Evolutionary conservation across 257 asterid genomes (phyloP).

Genomic region (Handroanthus guayacan): DNA sequence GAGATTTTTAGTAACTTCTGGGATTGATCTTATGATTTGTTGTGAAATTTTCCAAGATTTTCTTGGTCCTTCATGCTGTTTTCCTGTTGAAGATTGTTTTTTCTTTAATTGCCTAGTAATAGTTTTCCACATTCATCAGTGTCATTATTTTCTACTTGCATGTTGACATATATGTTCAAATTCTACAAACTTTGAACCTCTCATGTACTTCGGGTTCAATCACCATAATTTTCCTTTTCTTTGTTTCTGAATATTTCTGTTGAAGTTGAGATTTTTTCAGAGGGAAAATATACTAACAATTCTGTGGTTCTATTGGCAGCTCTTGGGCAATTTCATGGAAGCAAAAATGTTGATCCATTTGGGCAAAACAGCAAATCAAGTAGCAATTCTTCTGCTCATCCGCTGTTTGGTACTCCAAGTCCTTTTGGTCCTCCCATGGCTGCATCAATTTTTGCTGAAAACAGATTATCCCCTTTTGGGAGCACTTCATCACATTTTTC

Average conservation of each 20-base stretch:
- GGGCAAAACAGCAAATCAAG: neutral
- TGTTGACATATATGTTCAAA: neutral
- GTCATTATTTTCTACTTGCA: neutral
- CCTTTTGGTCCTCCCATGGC: conserved; percentile 7
- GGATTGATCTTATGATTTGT: neutral
- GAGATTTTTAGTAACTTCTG: neutral
- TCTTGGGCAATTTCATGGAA: conserved; percentile 6
- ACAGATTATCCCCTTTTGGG: neutral
- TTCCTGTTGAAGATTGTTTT: neutral
- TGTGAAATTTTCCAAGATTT: neutral
- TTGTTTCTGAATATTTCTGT: neutral
- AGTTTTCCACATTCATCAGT: too few relatives aligned
- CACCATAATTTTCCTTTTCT: neutral
- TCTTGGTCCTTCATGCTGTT: neutral
- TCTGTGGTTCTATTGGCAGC: conserved; percentile 29
- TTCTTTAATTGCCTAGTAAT: neutral
- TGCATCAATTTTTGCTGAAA: neutral
- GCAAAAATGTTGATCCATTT: neutral
- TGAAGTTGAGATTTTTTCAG: neutral
- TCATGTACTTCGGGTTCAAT: neutral
- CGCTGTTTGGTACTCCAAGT: conserved; percentile 11
- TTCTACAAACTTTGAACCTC: neutral
- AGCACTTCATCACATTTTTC: conserved; percentile 16
- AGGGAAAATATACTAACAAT: neutral
- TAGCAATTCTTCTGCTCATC: neutral